phyloP scores from a whole-genome alignment of 176 grass and related monocot genomes.

The Lolium multiflorum region DNA sequence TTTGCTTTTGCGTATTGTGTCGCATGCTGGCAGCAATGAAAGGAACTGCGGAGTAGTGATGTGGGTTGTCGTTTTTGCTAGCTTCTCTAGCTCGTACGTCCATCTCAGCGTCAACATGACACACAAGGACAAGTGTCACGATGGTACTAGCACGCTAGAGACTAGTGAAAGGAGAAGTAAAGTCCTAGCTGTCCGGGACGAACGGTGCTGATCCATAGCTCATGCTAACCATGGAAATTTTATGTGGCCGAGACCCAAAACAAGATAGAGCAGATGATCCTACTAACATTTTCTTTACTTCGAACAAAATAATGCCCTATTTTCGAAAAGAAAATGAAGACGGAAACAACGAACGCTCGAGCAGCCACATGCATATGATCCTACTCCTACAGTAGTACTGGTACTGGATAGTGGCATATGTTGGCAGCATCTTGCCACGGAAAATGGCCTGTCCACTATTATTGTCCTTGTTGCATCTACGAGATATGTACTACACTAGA shows the following conservation, averaged over 20 bases:
- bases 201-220: neutral
- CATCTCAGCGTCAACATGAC: neutral
- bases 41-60: neutral
- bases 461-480: neutral
- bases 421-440: conserved; percentile 8
- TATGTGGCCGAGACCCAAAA: conserved; percentile 28
- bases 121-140: neutral
- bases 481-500: neutral
- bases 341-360: neutral
- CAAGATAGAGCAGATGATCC: neutral
- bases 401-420: neutral
- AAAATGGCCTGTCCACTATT: neutral
- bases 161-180: neutral
- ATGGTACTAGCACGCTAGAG: conserved; percentile 13
- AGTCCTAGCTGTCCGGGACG: neutral
- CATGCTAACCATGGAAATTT: conserved; percentile 6
- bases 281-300: neutral
- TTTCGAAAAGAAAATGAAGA: too few species aligned
- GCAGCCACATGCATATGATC: conserved; percentile 33
- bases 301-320: neutral
- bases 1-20: conserved; percentile 25
- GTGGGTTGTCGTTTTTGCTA: neutral
- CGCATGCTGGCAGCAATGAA: neutral
- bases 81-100: neutral
- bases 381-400: neutral